phyloP scores from a whole-genome alignment of 768 basidiomycete genomes.

The Artomyces pyxidatus region DNA sequence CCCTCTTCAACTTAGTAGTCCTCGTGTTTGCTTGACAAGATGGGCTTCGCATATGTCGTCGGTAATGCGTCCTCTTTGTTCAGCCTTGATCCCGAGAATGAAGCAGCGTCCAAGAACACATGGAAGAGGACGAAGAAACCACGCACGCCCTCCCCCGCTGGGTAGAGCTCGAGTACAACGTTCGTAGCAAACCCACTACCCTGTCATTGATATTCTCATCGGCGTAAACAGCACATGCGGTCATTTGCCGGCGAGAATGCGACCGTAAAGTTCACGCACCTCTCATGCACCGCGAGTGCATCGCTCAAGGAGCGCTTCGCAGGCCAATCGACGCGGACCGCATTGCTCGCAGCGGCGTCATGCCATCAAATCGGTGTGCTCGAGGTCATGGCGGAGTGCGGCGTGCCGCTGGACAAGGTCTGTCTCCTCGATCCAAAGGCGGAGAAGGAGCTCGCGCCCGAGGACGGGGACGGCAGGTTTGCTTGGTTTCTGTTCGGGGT shows the following conservation, averaged over 20 bases:
- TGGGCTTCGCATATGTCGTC: too few species aligned
- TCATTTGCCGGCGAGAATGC: conserved; percentile 58
- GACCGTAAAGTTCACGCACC: conserved; percentile 75
- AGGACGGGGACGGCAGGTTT: conserved; percentile 70
- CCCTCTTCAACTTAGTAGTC: too few species aligned
- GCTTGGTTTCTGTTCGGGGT: conserved; percentile 90
- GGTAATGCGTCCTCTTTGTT: too few species aligned
- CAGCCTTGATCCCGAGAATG: too few species aligned
- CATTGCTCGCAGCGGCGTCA: conserved; percentile 13
- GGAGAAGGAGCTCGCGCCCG: conserved; percentile 53
- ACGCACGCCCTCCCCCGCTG: conserved; percentile 71
- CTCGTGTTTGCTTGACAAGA: too few species aligned
- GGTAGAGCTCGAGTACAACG: conserved; percentile 90
- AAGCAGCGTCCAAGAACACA: too few species aligned
- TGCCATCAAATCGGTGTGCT: conserved; percentile 47
- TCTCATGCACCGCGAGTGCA: conserved; percentile 61
- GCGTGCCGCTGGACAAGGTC: conserved; percentile 47
- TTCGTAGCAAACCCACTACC: conserved; percentile 25
- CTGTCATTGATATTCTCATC: conserved; percentile 8
- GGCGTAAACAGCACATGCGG: conserved; percentile 65
- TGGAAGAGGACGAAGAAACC: conserved; percentile 87
- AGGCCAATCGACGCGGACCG: conserved; percentile 12
- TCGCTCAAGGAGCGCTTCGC: conserved; percentile 37
- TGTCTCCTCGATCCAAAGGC: conserved; percentile 96
- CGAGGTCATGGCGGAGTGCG: conserved; percentile 43